Evolutionary conservation across 2,329 filamentous ascomycete genomes (phyloP), one percentile per base, ranked within the genome.

Genomic region (Colletotrichum sp.): DNA sequence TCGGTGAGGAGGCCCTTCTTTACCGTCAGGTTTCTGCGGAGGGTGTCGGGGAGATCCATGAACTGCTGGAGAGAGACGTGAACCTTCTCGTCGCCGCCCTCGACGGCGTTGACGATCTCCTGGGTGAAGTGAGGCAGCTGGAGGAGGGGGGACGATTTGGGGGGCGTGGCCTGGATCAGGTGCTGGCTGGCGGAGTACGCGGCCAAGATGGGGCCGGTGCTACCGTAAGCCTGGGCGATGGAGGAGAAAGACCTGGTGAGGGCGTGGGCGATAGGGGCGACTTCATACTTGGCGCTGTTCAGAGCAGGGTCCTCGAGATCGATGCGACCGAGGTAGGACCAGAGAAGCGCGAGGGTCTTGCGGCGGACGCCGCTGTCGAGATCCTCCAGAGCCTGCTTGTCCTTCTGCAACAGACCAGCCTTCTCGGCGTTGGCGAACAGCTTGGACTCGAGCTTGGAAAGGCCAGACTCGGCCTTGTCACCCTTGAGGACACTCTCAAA

Each of bases 251-350:
- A 94, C 82, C 96, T 94, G 84, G 95, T 98, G 77, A 99, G 90
- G 64, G 92, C 91, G 77, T 96, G 92, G 32, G 96, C 97, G 77
- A 97, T 94, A 21, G 96, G 96, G 24, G 95, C 96, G 77, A 97
- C 92, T 84, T 97, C 94, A 83, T 94, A 96, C 87, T 99, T 99
- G 84, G 96, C 93, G 83, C 93, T 93, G 81, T 98, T 94, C 70
- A 98, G 89, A 36, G 90, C 89, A 69, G 91, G 85, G 81, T 98
- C 96, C 59, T 94, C 93, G 28, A 99, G 91, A 81, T 98, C 95
- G 71, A 98, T 89, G 63, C 97, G 94, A 77, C 95, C 95, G 64
- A 99, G 91, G 84, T 99, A 99, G 57, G 97, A 96, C 97, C 98
- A 99, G 18, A 99, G 89, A 72, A 99, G 89, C 67, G 94, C 95